Evolutionary conservation across 768 basidiomycete species (phyloP).

Genomic region (Serendipita sp.): DNA sequence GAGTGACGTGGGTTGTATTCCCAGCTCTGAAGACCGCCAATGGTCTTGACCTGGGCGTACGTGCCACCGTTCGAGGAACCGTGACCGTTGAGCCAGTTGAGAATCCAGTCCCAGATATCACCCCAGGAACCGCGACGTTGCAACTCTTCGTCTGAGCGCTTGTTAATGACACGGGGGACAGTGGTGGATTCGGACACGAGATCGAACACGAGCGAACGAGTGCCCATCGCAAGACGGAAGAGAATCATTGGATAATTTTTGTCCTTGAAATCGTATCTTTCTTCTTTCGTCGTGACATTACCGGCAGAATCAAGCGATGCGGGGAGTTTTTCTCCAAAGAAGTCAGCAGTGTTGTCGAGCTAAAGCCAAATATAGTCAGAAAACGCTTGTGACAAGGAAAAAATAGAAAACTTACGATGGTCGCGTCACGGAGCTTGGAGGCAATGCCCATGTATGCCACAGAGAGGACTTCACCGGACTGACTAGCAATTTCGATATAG

Average conservation of each 20-base stretch:
- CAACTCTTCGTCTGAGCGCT: background rate
- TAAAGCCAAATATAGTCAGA: background rate
- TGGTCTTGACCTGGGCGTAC: background rate
- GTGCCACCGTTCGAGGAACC: background rate
- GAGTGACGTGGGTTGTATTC: conserved; percentile 5
- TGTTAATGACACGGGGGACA: background rate
- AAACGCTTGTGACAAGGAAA: background rate
- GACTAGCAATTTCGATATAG: conserved; percentile 14
- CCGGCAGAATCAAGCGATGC: conserved; percentile 11
- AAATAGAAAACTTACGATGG: conserved; percentile 8
- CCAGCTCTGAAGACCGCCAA: background rate
- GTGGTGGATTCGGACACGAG: conserved; percentile 1
- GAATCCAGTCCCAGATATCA: background rate
- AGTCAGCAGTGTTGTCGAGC: conserved; percentile 15
- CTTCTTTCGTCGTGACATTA: conserved; percentile 11
- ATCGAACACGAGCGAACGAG: conserved; percentile 5
- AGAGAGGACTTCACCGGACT: conserved; percentile 6
- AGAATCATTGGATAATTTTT: conserved; percentile 16
- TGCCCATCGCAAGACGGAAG: conserved; percentile 12
- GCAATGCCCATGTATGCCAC: conserved; percentile 21
- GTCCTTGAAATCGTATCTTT: conserved; percentile 14
- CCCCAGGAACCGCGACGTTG: background rate
- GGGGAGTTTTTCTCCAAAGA: conserved; percentile 15
- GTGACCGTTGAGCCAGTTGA: background rate
- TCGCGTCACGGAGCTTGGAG: conserved; percentile 17